phyloP scores from a whole-genome alignment of 164 flowering plant genomes.

The Stephania yunnanensis region DNA sequence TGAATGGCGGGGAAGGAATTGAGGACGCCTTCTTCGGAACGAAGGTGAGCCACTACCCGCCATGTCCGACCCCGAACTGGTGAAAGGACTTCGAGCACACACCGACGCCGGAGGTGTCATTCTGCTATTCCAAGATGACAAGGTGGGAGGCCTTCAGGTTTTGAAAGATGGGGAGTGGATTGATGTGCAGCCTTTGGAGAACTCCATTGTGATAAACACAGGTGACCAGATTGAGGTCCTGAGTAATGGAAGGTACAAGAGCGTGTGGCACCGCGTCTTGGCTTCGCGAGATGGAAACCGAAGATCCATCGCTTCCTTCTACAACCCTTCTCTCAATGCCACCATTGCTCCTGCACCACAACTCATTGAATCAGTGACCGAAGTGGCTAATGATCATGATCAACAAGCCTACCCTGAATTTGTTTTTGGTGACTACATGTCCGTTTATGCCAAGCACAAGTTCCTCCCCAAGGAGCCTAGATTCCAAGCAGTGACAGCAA shows the following conservation, averaged over 20 bases:
- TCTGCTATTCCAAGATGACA: slow-evolving; percentile 81
- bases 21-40: slow-evolving; percentile 70
- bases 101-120: slow-evolving; percentile 93
- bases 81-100: slow-evolving; percentile 80
- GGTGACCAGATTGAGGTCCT: slow-evolving; percentile 92
- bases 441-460: slow-evolving; percentile 70
- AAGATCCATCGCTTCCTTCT: slow-evolving; percentile 85
- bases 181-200: slow-evolving; percentile 71
- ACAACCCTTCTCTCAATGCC: slow-evolving; percentile 71
- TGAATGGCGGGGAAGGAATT: slow-evolving; percentile 37
- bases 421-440: slow-evolving; percentile 83
- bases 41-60: slow-evolving; percentile 91
- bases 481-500: slow-evolving; percentile 62
- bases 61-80: slow-evolving; percentile 69
- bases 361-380: slow-evolving; percentile 28
- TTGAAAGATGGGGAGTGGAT: slow-evolving; percentile 78
- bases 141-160: slow-evolving; percentile 69
- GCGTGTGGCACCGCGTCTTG: slow-evolving; percentile 77
- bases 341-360: slow-evolving; percentile 70
- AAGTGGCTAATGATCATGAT: slow-evolving; percentile 7
- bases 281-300: slow-evolving; percentile 50
- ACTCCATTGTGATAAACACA: slow-evolving; percentile 80
- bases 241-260: slow-evolving; percentile 85
- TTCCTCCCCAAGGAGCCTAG: slow-evolving; percentile 86
- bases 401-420: slow-evolving; percentile 52